phyloP scores from a whole-genome alignment of 2,329 filamentous ascomycete species.

The Leptodontidium sp. region DNA sequence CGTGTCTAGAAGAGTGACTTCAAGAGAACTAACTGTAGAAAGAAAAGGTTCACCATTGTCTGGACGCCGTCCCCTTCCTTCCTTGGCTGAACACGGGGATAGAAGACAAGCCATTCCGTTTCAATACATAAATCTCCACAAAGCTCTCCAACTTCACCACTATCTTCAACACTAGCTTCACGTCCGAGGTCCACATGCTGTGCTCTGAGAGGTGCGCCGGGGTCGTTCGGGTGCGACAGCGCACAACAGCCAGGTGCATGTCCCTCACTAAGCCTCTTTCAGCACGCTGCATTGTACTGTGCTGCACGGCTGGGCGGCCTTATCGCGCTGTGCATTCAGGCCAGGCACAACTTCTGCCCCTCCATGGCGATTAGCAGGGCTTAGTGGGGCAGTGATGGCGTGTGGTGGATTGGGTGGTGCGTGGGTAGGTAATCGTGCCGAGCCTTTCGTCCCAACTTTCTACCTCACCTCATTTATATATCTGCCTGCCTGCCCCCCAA shows the following conservation, averaged over 20 bases:
- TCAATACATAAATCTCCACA: no score
- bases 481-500: conserved; percentile 7
- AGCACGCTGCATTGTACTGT: neutral
- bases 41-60: no score
- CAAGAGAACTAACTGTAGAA: no score
- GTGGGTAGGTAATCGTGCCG: neutral
- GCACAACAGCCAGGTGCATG: neutral
- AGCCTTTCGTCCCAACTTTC: conserved; percentile 19
- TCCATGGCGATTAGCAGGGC: conserved; percentile 7
- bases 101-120: neutral
- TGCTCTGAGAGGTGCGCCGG: conserved; percentile 1
- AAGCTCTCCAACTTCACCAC: neutral
- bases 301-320: neutral
- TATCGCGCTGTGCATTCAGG: conserved; percentile 10
- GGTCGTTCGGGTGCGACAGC: conserved; percentile 2
- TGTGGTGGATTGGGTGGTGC: neutral
- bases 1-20: no score
- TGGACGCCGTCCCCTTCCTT: neutral
- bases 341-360: conserved; percentile 24
- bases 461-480: conserved; percentile 15
- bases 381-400: conserved; percentile 18
- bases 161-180: neutral
- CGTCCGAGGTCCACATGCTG: conserved; percentile 5
- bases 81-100: neutral
- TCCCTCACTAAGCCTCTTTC: conserved; percentile 16